Evolutionary conservation across 495 filamentous ascomycete genomes (phyloP).

Genomic region (Trichocladium uniseriatum): DNA sequence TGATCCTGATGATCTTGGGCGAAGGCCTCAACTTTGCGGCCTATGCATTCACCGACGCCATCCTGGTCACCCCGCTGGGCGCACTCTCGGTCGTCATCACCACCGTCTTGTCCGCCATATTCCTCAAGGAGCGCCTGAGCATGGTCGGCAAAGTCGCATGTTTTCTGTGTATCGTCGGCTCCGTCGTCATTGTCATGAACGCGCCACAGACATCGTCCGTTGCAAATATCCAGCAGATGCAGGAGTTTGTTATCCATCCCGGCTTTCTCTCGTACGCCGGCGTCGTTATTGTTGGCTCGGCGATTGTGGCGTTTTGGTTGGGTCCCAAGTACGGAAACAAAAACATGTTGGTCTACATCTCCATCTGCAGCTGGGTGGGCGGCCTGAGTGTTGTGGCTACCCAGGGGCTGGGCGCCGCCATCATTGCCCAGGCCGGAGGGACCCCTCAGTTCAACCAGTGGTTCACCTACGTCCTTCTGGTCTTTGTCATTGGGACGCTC

Average conservation of each 20-base stretch:
- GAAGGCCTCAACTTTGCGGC: conserved; percentile 97
- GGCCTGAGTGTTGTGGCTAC: conserved; percentile 92
- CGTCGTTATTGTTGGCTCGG: conserved; percentile 63
- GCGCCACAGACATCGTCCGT: conserved; percentile 80
- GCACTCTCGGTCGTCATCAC: conserved; percentile 94
- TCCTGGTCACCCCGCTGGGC: conserved; percentile 88
- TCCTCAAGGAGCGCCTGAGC: conserved; percentile 89
- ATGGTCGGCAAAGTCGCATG: conserved; percentile 95
- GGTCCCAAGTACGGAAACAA: conserved; percentile 89
- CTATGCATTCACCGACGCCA: conserved; percentile 95
- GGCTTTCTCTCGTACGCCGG: conserved; percentile 83
- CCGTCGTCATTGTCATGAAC: conserved; percentile 89
- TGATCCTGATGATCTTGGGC: conserved; percentile 95
- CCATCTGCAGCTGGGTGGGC: conserved; percentile 89
- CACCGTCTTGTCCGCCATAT: conserved; percentile 87
- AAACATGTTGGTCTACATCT: conserved; percentile 95
- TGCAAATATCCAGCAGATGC: conserved; percentile 84
- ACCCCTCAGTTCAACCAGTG: conserved; percentile 87
- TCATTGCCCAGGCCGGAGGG: conserved; percentile 76
- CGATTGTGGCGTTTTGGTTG: conserved; percentile 68
- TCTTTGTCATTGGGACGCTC: conserved; percentile 80
- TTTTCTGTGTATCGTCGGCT: conserved; percentile 89
- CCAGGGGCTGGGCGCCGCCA: conserved; percentile 86
- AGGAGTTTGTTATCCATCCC: conserved; percentile 76
- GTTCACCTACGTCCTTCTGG: conserved; percentile 88